phyloP scores from a whole-genome alignment of 768 basidiomycete genomes.

The Pleurotus cornucopiae region DNA sequence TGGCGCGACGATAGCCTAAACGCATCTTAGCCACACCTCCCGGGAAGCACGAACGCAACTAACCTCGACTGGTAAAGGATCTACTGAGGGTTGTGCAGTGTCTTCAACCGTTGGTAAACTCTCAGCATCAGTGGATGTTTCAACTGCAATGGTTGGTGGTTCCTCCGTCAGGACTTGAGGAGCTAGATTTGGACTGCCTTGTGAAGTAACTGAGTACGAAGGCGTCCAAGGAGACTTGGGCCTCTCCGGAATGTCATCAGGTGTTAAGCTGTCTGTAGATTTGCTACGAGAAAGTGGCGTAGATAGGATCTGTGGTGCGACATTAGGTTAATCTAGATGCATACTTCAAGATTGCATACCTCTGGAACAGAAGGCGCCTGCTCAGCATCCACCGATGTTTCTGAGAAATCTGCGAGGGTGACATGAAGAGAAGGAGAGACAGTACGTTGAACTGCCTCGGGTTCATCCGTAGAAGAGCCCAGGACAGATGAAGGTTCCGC shows the following conservation, averaged over 20 bases:
- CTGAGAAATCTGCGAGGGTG: background rate
- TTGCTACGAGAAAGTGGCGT: background rate
- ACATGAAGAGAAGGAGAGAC: slow-evolving; percentile 1
- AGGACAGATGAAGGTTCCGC: background rate
- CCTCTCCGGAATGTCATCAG: slow-evolving; percentile 12
- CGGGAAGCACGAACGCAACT: too few species aligned
- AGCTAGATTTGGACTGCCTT: slow-evolving; percentile 11
- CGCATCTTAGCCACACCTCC: too few species aligned
- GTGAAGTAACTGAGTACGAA: slow-evolving; percentile 18
- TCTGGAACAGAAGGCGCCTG: background rate
- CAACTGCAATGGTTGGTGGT: background rate
- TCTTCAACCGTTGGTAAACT: too few species aligned
- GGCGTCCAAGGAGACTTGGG: slow-evolving; percentile 23
- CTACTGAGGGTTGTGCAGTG: too few species aligned
- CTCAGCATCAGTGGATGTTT: background rate
- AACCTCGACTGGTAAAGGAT: too few species aligned
- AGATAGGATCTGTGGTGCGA: background rate
- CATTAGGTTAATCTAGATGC: background rate
- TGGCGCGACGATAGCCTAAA: too few species aligned
- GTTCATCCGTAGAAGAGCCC: background rate
- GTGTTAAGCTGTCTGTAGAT: slow-evolving; percentile 2
- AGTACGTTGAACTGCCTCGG: background rate
- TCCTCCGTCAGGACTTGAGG: slow-evolving; percentile 1
- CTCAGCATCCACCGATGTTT: background rate
- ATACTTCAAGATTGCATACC: background rate